phyloP scores from a whole-genome alignment of 2,329 filamentous ascomycete species.

The Plenodomus biglobosus region DNA sequence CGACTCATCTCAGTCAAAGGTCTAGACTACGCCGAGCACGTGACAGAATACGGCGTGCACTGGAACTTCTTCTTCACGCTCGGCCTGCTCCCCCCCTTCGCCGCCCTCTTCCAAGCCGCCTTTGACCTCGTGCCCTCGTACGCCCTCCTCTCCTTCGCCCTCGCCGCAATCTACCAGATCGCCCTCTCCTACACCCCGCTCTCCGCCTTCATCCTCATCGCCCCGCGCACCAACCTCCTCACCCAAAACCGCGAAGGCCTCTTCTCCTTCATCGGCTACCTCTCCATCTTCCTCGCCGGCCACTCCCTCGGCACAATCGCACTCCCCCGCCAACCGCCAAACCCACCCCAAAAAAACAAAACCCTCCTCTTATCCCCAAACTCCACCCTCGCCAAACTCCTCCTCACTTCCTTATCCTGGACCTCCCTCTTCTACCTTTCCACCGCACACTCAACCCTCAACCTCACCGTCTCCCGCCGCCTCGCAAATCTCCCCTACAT shows the following conservation, averaged over 20 bases:
- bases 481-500: conserved; percentile 93
- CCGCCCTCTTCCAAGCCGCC: conserved; percentile 76
- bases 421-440: conserved; percentile 67
- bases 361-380: conserved; percentile 55
- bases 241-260: conserved; percentile 93
- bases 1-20: conserved; percentile 89
- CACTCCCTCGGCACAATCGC: conserved; percentile 80
- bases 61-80: conserved; percentile 99
- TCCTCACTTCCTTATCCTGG: conserved; percentile 69
- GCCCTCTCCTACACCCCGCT: conserved; percentile 72
- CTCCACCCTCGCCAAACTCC: conserved; percentile 64
- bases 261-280: conserved; percentile 92
- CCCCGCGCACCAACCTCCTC: conserved; percentile 74
- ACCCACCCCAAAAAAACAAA: conserved; percentile 49
- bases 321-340: conserved; percentile 62
- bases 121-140: conserved; percentile 74
- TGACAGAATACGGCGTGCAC: conserved; percentile 95
- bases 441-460: conserved; percentile 68
- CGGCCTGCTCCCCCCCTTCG: conserved; percentile 82
- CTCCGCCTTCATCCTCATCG: conserved; percentile 79
- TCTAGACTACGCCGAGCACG: conserved; percentile 93
- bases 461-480: conserved; percentile 75
- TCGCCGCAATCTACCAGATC: conserved; percentile 72
- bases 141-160: conserved; percentile 68
- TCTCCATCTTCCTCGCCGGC: conserved; percentile 91